Evolutionary conservation across 2,329 filamentous ascomycete genomes (phyloP).

Genomic region (Penicillium brasilianum): DNA sequence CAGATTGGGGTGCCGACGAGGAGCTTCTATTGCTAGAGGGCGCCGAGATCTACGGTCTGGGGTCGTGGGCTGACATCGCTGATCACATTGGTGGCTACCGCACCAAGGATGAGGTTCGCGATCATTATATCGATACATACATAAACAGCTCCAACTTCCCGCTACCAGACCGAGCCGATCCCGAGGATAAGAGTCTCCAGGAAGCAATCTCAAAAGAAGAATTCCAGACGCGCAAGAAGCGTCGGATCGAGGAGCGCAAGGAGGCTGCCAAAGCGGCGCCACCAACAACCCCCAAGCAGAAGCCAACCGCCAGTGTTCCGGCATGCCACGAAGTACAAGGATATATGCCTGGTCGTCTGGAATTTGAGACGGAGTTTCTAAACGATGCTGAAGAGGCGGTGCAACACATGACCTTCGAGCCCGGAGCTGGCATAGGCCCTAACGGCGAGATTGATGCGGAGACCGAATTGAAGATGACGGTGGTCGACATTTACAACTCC

Average conservation of each 20-base stretch:
- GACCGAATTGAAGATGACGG: conserved; percentile 95
- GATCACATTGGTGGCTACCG: conserved; percentile 97
- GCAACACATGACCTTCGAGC: conserved; percentile 97
- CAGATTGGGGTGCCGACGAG: conserved; percentile 96
- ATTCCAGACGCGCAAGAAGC: conserved; percentile 91
- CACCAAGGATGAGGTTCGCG: conserved; percentile 90
- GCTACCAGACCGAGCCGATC: conserved; percentile 82
- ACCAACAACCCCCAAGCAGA: conserved; percentile 86
- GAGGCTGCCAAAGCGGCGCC: conserved; percentile 84
- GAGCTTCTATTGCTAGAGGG: conserved; percentile 92
- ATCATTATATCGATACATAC: conserved; percentile 90
- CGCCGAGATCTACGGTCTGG: conserved; percentile 92
- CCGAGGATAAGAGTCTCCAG: conserved; percentile 76
- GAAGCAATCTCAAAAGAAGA: conserved; percentile 85
- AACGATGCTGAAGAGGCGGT: conserved; percentile 98
- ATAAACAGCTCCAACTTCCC: conserved; percentile 84
- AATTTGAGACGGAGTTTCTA: conserved; percentile 96
- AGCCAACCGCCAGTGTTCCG: conserved; percentile 92
- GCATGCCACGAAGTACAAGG: conserved; percentile 98
- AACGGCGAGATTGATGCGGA: conserved; percentile 91
- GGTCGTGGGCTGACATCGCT: conserved; percentile 96
- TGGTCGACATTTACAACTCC: conserved; percentile 98
- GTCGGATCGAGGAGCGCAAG: conserved; percentile 88
- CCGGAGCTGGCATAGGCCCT: conserved; percentile 88
- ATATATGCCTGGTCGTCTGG: conserved; percentile 95